Evolutionary conservation across 352 stramenopile species (phyloP).

Genomic region (Halophytophthora polymorphica): DNA sequence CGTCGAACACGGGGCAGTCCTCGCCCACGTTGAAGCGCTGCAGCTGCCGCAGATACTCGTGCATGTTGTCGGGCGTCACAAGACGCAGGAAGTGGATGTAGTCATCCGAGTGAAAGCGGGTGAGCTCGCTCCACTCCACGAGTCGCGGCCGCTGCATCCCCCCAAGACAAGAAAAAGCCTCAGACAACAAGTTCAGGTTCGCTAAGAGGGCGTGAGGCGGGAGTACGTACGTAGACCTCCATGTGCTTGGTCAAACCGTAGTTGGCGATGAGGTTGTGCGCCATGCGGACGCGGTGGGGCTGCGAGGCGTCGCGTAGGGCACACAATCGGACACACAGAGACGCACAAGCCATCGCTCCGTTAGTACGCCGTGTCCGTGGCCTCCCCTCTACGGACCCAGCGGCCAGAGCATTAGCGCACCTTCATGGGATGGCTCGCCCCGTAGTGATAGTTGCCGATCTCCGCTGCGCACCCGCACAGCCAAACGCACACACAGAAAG

Average conservation of each 20-base stretch:
- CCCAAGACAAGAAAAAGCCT: slow-evolving; percentile 1
- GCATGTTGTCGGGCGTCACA: slow-evolving; percentile 98
- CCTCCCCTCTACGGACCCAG: not conserved
- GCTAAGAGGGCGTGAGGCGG: not conserved
- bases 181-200: not conserved
- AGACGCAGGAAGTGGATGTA: slow-evolving; percentile 99
- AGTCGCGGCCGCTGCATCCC: slow-evolving; percentile 86
- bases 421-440: slow-evolving; percentile 92
- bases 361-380: not conserved
- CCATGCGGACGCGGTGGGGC: slow-evolving; percentile 98
- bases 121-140: slow-evolving; percentile 96
- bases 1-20: slow-evolving; percentile 99
- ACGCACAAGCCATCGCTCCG: not conserved
- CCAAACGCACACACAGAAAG: not conserved
- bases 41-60: slow-evolving; percentile 92
- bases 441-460: slow-evolving; percentile 99
- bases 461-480: slow-evolving; percentile 69
- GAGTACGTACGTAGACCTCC: slow-evolving; percentile 93
- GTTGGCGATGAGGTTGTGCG: slow-evolving; percentile 99
- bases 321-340: slow-evolving; percentile 1
- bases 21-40: slow-evolving; percentile 98
- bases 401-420: slow-evolving; percentile 19
- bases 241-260: slow-evolving; percentile 99
- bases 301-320: slow-evolving; percentile 16
- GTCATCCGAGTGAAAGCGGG: slow-evolving; percentile 99